Evolutionary conservation across 2,329 filamentous ascomycete species (phyloP).

Genomic region (Verticillium longisporum): DNA sequence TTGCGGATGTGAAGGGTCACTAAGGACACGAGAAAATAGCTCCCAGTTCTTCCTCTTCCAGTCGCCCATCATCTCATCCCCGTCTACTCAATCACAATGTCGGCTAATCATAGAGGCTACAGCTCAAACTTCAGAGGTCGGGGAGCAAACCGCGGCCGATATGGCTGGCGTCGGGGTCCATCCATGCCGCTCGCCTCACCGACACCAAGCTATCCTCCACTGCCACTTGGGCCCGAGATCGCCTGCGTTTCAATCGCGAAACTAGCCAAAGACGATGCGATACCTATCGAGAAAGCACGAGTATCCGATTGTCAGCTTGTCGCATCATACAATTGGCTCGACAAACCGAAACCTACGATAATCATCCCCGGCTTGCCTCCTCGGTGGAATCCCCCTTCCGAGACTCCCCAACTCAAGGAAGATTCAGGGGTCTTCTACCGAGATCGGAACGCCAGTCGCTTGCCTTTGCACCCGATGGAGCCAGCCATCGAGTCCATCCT

Average conservation of each 20-base stretch:
- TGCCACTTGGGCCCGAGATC: slow-evolving; percentile 5
- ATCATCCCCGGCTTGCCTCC: slow-evolving; percentile 34
- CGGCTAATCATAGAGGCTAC: neutral
- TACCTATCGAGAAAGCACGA: neutral
- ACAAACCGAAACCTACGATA: slow-evolving; percentile 17
- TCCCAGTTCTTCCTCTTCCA: neutral
- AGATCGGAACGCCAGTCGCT: slow-evolving; percentile 46
- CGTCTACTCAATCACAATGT: neutral
- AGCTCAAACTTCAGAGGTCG: neutral
- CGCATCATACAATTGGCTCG: slow-evolving; percentile 30
- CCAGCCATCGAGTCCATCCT: slow-evolving; percentile 35
- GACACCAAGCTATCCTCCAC: neutral
- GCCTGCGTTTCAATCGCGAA: neutral
- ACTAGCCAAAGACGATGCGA: neutral
- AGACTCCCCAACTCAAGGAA: neutral
- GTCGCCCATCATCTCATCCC: too few species aligned
- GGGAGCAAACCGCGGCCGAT: neutral
- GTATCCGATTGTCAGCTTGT: slow-evolving; percentile 13
- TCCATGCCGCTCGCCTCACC: neutral
- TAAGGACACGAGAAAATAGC: too few species aligned
- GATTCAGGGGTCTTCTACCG: slow-evolving; percentile 45
- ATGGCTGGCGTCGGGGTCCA: neutral
- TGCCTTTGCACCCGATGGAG: slow-evolving; percentile 41
- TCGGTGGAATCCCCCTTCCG: slow-evolving; percentile 36
- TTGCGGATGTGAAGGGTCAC: neutral